Percentiles rank a stretch among this genome's conserved stretches.
phyloP scores from a whole-genome alignment of 805 yeast species.

The Zygosaccharomyces pseudorouxii region DNA sequence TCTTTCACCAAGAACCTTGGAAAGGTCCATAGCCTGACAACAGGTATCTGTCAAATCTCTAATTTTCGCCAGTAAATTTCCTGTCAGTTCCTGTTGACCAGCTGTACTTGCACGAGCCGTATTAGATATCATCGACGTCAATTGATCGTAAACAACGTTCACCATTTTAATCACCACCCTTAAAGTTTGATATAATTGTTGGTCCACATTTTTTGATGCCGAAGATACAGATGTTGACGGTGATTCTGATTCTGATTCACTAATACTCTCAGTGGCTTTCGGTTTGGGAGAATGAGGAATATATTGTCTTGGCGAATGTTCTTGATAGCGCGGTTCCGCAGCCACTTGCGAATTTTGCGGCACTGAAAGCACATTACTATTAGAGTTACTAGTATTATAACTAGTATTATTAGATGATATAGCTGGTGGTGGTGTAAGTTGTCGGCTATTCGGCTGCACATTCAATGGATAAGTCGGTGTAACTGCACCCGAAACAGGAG shows the following conservation, averaged over 20 bases:
- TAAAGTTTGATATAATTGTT: constrained; percentile 60
- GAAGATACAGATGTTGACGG: constrained; percentile 28
- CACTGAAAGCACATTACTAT: neutral
- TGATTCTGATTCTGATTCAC: constrained; percentile 16
- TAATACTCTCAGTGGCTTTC: constrained; percentile 10
- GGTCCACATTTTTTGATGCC: constrained; percentile 52
- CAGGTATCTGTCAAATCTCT: constrained; percentile 76
- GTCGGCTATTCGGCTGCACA: constrained; percentile 4
- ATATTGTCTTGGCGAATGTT: constrained; percentile 19
- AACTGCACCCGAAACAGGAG: constrained; percentile 7
- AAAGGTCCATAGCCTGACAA: constrained; percentile 75
- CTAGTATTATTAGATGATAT: constrained; percentile 1
- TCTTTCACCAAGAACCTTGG: constrained; percentile 56
- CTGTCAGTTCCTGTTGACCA: constrained; percentile 36
- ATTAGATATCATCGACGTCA: constrained; percentile 61
- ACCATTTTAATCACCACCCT: constrained; percentile 63
- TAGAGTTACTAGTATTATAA: neutral
- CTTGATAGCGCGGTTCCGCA: constrained; percentile 8
- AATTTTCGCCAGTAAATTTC: constrained; percentile 49
- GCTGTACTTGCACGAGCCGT: constrained; percentile 53
- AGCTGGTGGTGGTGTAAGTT: constrained; percentile 12
- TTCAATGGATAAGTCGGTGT: constrained; percentile 11
- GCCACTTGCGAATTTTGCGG: constrained; percentile 9
- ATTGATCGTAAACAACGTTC: constrained; percentile 69
- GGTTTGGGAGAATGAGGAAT: constrained; percentile 14